phyloP scores from a whole-genome alignment of 306 rosid genomes.

The Quillaja saponaria region DNA sequence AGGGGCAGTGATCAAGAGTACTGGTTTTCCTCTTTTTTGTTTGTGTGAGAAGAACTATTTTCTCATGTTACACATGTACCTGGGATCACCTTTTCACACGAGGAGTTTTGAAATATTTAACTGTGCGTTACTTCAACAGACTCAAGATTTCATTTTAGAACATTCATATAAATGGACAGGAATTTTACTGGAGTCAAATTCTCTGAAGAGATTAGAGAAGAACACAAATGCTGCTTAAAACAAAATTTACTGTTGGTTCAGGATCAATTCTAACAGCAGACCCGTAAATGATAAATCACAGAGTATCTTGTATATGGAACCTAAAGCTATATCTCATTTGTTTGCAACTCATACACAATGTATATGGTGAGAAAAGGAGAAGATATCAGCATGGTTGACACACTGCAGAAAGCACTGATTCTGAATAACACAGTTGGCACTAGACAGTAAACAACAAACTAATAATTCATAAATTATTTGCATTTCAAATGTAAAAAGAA shows the following conservation, averaged over 20 bases:
- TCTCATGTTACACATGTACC: constrained; percentile 15
- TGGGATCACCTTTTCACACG: constrained; percentile 16
- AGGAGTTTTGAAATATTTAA: constrained; percentile 18
- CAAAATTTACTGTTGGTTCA: constrained; percentile 5
- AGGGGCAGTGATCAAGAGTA: constrained; percentile 12
- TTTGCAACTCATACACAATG: background rate
- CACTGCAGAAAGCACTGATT: background rate
- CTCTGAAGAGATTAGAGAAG: background rate
- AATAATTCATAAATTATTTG: constrained; percentile 11
- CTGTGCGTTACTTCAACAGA: constrained; percentile 15
- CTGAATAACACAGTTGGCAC: background rate
- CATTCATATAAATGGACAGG: background rate
- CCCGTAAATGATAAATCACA: background rate
- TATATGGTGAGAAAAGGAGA: constrained; percentile 13
- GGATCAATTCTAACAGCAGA: background rate
- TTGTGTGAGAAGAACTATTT: constrained; percentile 13
- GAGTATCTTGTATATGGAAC: background rate
- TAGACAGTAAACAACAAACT: background rate
- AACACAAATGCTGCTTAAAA: no score
- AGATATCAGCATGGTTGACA: background rate
- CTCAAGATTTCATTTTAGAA: constrained; percentile 11
- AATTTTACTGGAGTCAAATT: background rate
- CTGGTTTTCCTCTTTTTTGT: constrained; percentile 5
- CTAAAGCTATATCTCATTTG: background rate
- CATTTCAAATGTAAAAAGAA: constrained; percentile 3